Base-by-base conservation (phyloP, 495 filamentous ascomycete species). In the Penicillium ochrochloron region DNA sequence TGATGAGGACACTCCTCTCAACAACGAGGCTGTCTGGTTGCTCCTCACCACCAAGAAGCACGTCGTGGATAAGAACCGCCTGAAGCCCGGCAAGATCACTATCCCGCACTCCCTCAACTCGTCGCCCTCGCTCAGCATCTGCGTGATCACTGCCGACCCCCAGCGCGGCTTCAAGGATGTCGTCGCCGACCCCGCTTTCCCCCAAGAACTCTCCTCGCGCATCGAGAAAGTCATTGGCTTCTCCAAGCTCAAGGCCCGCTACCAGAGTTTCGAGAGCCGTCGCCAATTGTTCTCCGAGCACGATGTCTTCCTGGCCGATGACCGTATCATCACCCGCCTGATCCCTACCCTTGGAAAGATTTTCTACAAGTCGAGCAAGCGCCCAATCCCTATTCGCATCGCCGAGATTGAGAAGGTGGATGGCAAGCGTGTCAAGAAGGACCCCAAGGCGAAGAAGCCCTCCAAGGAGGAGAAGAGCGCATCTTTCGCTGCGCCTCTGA, bases 141-240 rank as follows among this genome's bases (percentile, higher is more conserved):
- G 94, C 76, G 81, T 97, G 57, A 93, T 96, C 67, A 89, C 89
- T 62, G 86, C 86, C 66, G 90, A 97, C 72, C 95, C 95, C 14
- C 93, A 97, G 82, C 88, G 94, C 57, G 79, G 83, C 21, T 94
- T 93, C 81, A 98, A 97, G 82, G 92, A 98, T 77, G 81, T 93
- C 56, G 83, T 97, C 66, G 86, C 86, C 39, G 82, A 89, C 66
- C 81, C 88, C 27, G 82, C 89, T 19, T 95, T 97, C 78, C 93
- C 94, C 6, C 75, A 86, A 59, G 82, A 84, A 9, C 82, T 96
- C 37, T 83, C 86, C 66, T 84, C 86, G 66, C 86, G 88, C 61
- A 91, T 99, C 67, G 90, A 86, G 34, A 84, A 90, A 57, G 89
- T 98, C 29, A 90, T 99, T 66, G 90, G 91, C 65, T 79, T 93